A percentile compares a stretch with the other conserved stretches of the same genome.
Conservation (phyloP, 1,139 yeast genomes). For the Keqinozyma sinolaborantium region DNA sequence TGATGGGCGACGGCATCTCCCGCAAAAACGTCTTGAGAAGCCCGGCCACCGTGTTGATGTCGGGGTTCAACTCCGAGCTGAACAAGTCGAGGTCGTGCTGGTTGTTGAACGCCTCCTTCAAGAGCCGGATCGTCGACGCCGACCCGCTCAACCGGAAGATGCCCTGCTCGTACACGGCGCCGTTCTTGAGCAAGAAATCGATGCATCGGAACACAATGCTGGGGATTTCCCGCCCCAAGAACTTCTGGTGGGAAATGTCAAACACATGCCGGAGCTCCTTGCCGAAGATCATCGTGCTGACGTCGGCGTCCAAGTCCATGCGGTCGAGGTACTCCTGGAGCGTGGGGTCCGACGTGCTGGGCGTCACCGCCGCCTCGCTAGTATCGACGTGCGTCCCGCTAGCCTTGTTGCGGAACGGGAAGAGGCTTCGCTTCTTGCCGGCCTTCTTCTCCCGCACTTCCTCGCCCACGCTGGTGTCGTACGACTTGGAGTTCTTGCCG, state of each 20-base stretch:
- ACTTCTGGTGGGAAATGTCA: constrained; percentile 43
- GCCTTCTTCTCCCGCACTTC: constrained; percentile 35
- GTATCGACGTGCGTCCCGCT: constrained; percentile 1
- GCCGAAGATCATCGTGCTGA: constrained; percentile 57
- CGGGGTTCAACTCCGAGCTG: constrained; percentile 40
- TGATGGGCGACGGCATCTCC: constrained; percentile 63
- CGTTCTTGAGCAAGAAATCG: constrained; percentile 60
- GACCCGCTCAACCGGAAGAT: constrained; percentile 90
- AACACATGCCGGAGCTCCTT: constrained; percentile 54
- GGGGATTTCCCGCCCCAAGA: constrained; percentile 56
- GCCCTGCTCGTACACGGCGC: constrained; percentile 86
- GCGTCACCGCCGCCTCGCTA: background rate
- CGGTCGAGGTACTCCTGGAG: constrained; percentile 38
- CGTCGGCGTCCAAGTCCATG: constrained; percentile 35
- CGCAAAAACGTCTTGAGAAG: constrained; percentile 70
- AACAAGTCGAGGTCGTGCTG: constrained; percentile 69
- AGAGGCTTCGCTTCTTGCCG: constrained; percentile 53
- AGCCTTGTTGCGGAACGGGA: constrained; percentile 49
- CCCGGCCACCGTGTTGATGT: constrained; percentile 78
- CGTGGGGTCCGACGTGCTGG: constrained; percentile 9
- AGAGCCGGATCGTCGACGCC: constrained; percentile 67
- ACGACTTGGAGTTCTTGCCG: constrained; percentile 6
- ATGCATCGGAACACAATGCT: constrained; percentile 76
- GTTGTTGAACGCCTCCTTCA: constrained; percentile 66
- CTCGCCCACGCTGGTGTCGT: constrained; percentile 9